Evolutionary conservation across 2,329 filamentous ascomycete species (phyloP), one percentile per base, ranked within the genome.

Genomic region (Neonectria sp.): DNA sequence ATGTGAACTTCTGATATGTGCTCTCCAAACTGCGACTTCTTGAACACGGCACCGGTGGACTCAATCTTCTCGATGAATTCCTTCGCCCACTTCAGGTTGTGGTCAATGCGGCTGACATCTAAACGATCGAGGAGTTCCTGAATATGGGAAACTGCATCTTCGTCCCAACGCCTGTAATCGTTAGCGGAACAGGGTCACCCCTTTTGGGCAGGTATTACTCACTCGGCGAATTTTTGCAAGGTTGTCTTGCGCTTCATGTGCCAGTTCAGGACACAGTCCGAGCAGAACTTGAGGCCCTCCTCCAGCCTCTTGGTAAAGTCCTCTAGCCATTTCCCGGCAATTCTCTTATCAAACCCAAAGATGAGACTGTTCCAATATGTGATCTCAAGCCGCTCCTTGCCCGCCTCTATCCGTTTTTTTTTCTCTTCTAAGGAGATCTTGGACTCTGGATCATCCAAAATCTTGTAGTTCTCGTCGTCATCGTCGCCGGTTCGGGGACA

Each of bases 191-290:
- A 17, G 6, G 17, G 43, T n/a, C 11, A 25, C 46, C n/a, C 6
- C 29, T 11, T 15, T 40, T 17, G 6, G 15, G 15, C 15, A 4
- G 25, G 13, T 4, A 46, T 35, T 29, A 80, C 84, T 74, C 83
- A 90, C 86, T 91, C 88, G 72, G 88, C 85, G 61, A 94, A 83
- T 55, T 88, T 84, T 67, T 90, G 88, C 35, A 93, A 81, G 69
- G 92, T 88, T 62, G 84, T 82, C 67, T 88, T 88, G 68, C 93
- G 91, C 33, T 86, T 87, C 76, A 89, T 90, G 79, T 95, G 93
- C 87, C 93, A 95, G 72, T 91, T 91, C 68, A 90, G 86, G 58
- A 93, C 91, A 77, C 93, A 95, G 58, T 88, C 85, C 60, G 93
- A 89, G 79, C 93, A 95, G 64, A 82, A 84, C 64, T 85, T 88